A percentile compares a stretch with the other conserved stretches of the same genome.
phyloP scores from a whole-genome alignment of 306 rosid species.

The barrel medic (Medicago truncatula) region MtrunA17r5.0-ANR NC_053043.1:35923501-35924000 shows the following conservation, averaged over 20 bases:
- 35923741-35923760: no score
- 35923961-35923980: conserved; percentile 13
- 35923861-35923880: neutral
- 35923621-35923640: neutral
- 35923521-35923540: neutral
- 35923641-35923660: no score
- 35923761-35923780: no score
- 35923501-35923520: neutral
- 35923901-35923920: neutral
- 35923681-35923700: no score
- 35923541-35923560: neutral
- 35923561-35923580: neutral
- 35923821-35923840: no score
- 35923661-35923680: no score
- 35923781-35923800: no score
- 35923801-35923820: no score
- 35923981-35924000: neutral
- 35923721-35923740: no score
- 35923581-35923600: conserved; percentile 7
- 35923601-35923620: neutral
- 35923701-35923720: no score
- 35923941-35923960: neutral
- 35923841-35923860: no score
- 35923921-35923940: neutral
- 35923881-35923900: conserved; percentile 7